phyloP scores from a whole-genome alignment of 305 asterid species.

The Fraxinus platypoda region DNA sequence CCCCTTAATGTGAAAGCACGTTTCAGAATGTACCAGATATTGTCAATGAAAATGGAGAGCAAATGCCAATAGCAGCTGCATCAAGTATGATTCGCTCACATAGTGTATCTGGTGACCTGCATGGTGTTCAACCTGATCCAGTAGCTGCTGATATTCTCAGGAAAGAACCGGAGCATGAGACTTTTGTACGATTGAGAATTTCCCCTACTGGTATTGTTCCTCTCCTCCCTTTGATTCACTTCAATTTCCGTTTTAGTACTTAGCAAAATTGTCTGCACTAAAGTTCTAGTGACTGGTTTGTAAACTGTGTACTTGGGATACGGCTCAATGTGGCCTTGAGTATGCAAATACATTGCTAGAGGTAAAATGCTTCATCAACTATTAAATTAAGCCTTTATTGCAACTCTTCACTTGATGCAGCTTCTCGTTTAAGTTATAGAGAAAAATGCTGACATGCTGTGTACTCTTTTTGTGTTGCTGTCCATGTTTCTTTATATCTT shows the following conservation, averaged over 20 bases:
- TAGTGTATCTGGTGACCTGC: conserved; percentile 94
- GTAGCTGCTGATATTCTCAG: conserved; percentile 96
- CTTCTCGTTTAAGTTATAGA: conserved; percentile 14
- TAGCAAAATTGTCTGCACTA: conserved; percentile 3
- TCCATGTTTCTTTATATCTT: background rate
- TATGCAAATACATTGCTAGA: conserved; percentile 4
- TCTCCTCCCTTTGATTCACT: conserved; percentile 19
- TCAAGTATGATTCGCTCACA: conserved; percentile 92
- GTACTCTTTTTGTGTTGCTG: background rate
- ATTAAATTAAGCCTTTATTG: conserved; percentile 4
- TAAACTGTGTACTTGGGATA: background rate
- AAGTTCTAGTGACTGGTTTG: background rate
- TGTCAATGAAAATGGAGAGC: conserved; percentile 57
- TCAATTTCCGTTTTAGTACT: conserved; percentile 5
- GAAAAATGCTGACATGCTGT: background rate
- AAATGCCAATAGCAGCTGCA: conserved; percentile 53
- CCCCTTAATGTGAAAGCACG: conserved; percentile 37
- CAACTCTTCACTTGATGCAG: background rate
- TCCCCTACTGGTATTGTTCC: conserved; percentile 70
- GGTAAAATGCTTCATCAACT: conserved; percentile 9
- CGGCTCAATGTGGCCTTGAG: conserved; percentile 1
- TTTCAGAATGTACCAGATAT: conserved; percentile 60
- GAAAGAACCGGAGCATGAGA: conserved; percentile 97
- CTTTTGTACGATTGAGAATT: conserved; percentile 85
- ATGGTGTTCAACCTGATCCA: conserved; percentile 96